Evolutionary conservation across 805 yeast genomes (phyloP).

Genomic region (Scheffersomyces coipomensis): DNA sequence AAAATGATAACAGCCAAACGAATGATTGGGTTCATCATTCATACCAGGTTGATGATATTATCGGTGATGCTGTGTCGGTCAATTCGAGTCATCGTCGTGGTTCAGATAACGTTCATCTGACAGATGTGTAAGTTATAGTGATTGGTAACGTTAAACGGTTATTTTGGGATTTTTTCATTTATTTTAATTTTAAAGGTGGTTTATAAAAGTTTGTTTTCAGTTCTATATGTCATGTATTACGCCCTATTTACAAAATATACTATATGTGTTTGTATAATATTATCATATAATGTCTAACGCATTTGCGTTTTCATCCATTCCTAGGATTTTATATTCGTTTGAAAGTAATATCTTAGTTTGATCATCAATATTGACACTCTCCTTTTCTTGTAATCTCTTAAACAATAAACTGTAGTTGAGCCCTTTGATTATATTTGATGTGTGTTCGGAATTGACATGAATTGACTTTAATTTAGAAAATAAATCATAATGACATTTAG

Average conservation of each 20-base stretch:
- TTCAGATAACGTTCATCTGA: neutral
- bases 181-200: too few species aligned
- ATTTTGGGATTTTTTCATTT: too few species aligned
- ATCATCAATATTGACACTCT: neutral
- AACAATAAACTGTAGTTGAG: slow-evolving; percentile 22
- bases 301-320: neutral
- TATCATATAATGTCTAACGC: neutral
- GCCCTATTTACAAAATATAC: too few species aligned
- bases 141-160: too few species aligned
- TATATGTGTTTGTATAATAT: too few species aligned
- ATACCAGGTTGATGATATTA: slow-evolving; percentile 4
- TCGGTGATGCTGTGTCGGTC: slow-evolving; percentile 13
- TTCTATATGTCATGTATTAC: too few species aligned
- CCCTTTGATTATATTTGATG: slow-evolving; percentile 9
- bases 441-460: slow-evolving; percentile 6
- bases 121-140: too few species aligned
- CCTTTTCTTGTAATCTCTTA: neutral
- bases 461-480: slow-evolving; percentile 15
- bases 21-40: slow-evolving; percentile 9
- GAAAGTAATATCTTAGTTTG: neutral
- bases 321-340: neutral
- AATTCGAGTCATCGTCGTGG: slow-evolving; percentile 6
- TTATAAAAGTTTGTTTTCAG: too few species aligned
- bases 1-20: slow-evolving; percentile 1
- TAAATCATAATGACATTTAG: slow-evolving; percentile 15